These are phyloP conservation scores for Fusarium sp. DNA, from an alignment of 2,329 filamentous ascomycete genomes.

Conservation along the genomic window DNA sequence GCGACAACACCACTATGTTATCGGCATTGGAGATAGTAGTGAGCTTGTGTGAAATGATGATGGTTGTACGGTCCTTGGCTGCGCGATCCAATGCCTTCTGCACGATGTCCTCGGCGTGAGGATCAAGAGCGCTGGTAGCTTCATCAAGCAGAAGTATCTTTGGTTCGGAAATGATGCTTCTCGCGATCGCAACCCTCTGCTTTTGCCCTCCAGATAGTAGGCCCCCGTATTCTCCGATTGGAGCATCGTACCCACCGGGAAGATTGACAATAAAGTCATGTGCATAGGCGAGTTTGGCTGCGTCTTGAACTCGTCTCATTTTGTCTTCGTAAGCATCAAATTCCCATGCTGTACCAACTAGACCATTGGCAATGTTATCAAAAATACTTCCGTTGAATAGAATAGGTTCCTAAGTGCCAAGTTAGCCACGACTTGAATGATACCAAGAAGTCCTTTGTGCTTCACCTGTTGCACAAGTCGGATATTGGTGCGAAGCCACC, in stretches of 20 bases:
- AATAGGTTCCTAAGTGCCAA: conserved; percentile 50
- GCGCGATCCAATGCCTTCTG: conserved; percentile 68
- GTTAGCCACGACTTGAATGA: background rate
- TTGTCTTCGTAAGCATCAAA: conserved; percentile 57
- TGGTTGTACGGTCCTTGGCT: conserved; percentile 71
- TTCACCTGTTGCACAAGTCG: conserved; percentile 52
- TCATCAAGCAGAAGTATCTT: conserved; percentile 76
- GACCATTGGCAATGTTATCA: conserved; percentile 66
- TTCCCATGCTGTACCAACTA: conserved; percentile 51
- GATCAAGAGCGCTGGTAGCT: conserved; percentile 71
- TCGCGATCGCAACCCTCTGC: conserved; percentile 74
- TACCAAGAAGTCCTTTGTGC: too few relatives aligned
- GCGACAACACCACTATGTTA: conserved; percentile 73
- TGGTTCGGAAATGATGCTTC: conserved; percentile 58
- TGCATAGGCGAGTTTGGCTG: conserved; percentile 64
- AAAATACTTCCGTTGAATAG: conserved; percentile 61
- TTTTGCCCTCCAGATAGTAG: conserved; percentile 77
- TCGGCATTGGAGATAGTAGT: conserved; percentile 73
- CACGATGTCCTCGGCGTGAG: conserved; percentile 63
- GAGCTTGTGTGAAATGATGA: conserved; percentile 74
- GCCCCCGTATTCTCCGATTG: conserved; percentile 74
- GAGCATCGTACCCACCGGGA: conserved; percentile 65
- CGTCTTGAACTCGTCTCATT: conserved; percentile 58
- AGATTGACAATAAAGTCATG: conserved; percentile 65
- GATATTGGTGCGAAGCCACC: conserved; percentile 55